Conservation (phyloP, 2,329 filamentous ascomycete species). For the Zymoseptoria pseudotritici region DNA sequence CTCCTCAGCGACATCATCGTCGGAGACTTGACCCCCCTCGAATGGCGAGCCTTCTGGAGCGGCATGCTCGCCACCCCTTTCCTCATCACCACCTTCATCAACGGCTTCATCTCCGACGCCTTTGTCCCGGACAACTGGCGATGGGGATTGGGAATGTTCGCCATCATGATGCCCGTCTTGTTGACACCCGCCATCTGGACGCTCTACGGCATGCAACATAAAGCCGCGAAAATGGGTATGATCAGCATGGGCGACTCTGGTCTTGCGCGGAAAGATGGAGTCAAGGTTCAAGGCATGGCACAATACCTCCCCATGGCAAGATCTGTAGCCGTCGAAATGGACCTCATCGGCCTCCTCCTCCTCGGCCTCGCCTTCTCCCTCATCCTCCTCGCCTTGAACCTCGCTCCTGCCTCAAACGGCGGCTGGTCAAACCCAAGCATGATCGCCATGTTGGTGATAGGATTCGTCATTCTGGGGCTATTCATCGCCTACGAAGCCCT, state of each 20-base stretch:
- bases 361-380: constrained; percentile 18
- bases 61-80: constrained; percentile 26
- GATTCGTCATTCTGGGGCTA: constrained; percentile 1
- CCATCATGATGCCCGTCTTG: constrained; percentile 21
- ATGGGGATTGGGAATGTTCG: constrained; percentile 25
- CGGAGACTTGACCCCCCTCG: constrained; percentile 23
- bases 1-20: constrained; percentile 26
- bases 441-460: constrained; percentile 7
- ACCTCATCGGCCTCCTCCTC: constrained; percentile 16
- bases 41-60: constrained; percentile 27
- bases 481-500: constrained; percentile 7
- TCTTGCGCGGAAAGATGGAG: constrained; percentile 9
- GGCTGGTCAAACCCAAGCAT: constrained; percentile 16
- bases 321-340: constrained; percentile 20
- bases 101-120: constrained; percentile 37
- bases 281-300: neutral
- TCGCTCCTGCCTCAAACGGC: constrained; percentile 14
- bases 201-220: constrained; percentile 20
- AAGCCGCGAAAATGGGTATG: constrained; percentile 16
- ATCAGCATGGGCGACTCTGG: constrained; percentile 16
- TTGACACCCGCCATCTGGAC: constrained; percentile 23
- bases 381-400: constrained; percentile 18
- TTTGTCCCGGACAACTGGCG: constrained; percentile 31
- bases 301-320: constrained; percentile 13
- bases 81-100: constrained; percentile 35